Conservation (phyloP, 352 stramenopile genomes). For the Pythium monospermum region DNA sequence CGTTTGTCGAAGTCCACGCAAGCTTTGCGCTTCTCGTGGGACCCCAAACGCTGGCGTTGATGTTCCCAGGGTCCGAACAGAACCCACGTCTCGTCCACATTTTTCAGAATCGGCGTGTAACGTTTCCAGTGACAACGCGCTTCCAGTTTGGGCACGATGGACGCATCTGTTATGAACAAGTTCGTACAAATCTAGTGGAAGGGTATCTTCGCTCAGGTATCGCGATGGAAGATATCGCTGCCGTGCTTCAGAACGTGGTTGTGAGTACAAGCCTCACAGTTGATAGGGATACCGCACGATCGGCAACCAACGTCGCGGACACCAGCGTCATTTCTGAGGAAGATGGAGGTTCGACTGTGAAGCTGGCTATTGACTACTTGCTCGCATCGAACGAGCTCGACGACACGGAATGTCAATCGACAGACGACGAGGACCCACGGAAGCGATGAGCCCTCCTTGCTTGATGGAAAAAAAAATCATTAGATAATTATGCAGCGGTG, state of each 20-base stretch:
- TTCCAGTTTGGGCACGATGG: slow-evolving; percentile 6
- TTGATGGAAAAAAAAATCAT: too few species aligned
- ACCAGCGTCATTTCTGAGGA: background rate
- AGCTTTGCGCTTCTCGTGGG: slow-evolving; percentile 2
- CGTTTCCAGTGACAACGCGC: slow-evolving; percentile 6
- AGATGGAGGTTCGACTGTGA: too few species aligned
- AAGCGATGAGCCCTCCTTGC: too few species aligned
- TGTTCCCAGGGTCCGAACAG: slow-evolving; percentile 10
- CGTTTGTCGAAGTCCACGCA: slow-evolving; percentile 9
- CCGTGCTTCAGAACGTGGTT: slow-evolving; percentile 6
- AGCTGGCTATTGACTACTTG: too few species aligned
- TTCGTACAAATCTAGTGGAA: slow-evolving; percentile 4
- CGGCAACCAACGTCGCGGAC: background rate
- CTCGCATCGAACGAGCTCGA: too few species aligned
- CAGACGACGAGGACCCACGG: too few species aligned
- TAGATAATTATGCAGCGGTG: too few species aligned
- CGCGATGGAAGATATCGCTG: slow-evolving; percentile 3
- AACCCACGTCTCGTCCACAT: slow-evolving; percentile 1
- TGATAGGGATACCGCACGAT: background rate
- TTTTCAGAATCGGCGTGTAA: slow-evolving; percentile 6
- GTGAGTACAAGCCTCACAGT: slow-evolving; percentile 10
- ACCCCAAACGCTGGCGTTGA: slow-evolving; percentile 4
- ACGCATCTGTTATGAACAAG: slow-evolving; percentile 11
- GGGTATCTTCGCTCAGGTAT: slow-evolving; percentile 5
- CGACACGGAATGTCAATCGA: too few species aligned